These are phyloP conservation scores for Sugiyamaella novakii DNA, from an alignment of 1,139 yeast species.

Conservation along the genomic window DNA sequence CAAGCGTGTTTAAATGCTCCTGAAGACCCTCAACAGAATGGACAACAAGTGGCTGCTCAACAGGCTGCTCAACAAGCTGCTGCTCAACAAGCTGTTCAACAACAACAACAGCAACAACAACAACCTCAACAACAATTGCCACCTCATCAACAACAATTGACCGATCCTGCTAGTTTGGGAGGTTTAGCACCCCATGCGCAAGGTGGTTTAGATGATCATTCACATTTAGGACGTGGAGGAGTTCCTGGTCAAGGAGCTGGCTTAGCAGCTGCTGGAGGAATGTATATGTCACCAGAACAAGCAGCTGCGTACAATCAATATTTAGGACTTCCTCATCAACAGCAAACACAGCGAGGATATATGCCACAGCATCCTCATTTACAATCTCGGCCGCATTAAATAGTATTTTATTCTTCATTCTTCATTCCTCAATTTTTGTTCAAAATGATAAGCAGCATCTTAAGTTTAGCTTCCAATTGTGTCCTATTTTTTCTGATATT, in stretches of 20 bases:
- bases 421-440: not conserved
- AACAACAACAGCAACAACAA: slow-evolving; percentile 23
- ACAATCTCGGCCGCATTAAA: slow-evolving; percentile 27
- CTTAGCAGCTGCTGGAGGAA: slow-evolving; percentile 22
- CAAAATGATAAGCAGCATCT: too few relatives aligned
- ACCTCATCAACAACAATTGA: slow-evolving; percentile 24
- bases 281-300: slow-evolving; percentile 37
- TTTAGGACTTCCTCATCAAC: slow-evolving; percentile 32
- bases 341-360: slow-evolving; percentile 30
- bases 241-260: slow-evolving; percentile 23
- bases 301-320: slow-evolving; percentile 38
- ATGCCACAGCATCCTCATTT: slow-evolving; percentile 32
- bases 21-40: slow-evolving; percentile 44
- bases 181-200: slow-evolving; percentile 24
- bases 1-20: slow-evolving; percentile 98
- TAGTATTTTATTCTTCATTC: not conserved
- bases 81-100: slow-evolving; percentile 22
- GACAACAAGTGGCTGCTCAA: slow-evolving; percentile 20
- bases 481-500: too few relatives aligned
- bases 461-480: too few relatives aligned
- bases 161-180: slow-evolving; percentile 23
- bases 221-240: slow-evolving; percentile 22
- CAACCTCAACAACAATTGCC: slow-evolving; percentile 21
- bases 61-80: slow-evolving; percentile 20
- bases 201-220: slow-evolving; percentile 26